Percentiles rank a stretch among this genome's conserved stretches.
These are phyloP conservation scores for Pelargonium cotyledonis DNA, from an alignment of 441 rosid genomes.

Conservation along the genomic window DNA sequence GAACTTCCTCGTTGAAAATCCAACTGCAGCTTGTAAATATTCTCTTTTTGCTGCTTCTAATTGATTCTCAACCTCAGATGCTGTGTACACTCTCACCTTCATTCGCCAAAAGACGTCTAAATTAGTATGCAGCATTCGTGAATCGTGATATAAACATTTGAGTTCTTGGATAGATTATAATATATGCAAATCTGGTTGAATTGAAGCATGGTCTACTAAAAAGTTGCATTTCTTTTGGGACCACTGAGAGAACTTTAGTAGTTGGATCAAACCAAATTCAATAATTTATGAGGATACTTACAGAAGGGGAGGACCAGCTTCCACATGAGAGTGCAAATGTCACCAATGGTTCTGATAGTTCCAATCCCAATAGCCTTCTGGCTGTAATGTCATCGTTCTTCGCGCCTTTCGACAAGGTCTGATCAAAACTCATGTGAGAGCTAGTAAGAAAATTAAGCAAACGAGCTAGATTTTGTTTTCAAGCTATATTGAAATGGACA, in stretches of 20 bases:
- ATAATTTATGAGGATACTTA: conserved; percentile 34
- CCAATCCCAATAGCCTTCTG: conserved; percentile 57
- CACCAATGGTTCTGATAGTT: conserved; percentile 72
- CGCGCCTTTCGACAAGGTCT: conserved; percentile 40
- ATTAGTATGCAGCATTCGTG: too few species aligned
- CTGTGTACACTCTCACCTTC: conserved; percentile 71
- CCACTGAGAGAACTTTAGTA: conserved; percentile 9
- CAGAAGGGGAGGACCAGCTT: conserved; percentile 96
- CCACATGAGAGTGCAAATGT: conserved; percentile 83
- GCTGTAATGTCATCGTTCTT: conserved; percentile 55
- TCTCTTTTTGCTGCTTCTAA: conserved; percentile 66
- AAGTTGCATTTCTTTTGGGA: conserved; percentile 12
- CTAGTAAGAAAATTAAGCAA: too few species aligned
- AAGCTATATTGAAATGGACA: conserved; percentile 18
- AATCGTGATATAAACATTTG: too few species aligned
- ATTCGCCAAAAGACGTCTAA: too few species aligned
- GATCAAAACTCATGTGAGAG: too few species aligned
- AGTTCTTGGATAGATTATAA: too few species aligned
- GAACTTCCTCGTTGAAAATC: conserved; percentile 44
- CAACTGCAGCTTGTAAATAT: conserved; percentile 70
- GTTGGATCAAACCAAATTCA: conserved; percentile 9
- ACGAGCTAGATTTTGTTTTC: too few species aligned
- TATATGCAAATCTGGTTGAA: neutral
- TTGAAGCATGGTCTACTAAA: conserved; percentile 7
- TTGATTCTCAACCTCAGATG: conserved; percentile 53